These are phyloP conservation scores for Neofusicoccum laricinum DNA, from an alignment of 2,329 filamentous ascomycete genomes.

Conservation along the genomic window DNA sequence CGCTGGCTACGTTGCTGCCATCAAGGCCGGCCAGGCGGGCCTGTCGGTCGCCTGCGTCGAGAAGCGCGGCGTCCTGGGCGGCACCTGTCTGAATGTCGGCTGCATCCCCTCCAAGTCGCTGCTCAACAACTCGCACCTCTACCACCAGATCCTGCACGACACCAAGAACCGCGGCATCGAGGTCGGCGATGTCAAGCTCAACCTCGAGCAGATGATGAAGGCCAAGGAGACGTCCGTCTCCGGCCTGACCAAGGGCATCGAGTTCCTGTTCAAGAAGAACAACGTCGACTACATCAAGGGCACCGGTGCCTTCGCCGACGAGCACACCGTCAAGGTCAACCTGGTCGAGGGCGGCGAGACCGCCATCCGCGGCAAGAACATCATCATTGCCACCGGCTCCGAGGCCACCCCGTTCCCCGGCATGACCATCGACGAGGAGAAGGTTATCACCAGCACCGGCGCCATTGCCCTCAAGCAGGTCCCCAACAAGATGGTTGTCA, in stretches of 20 bases:
- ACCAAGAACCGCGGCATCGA: conserved; percentile 97
- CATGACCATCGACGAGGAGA: conserved; percentile 94
- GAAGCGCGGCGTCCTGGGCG: conserved; percentile 91
- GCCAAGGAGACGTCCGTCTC: conserved; percentile 90
- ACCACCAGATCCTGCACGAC: conserved; percentile 96
- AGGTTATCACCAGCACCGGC: conserved; percentile 93
- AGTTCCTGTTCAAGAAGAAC: conserved; percentile 99
- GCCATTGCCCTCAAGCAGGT: conserved; percentile 86
- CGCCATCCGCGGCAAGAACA: conserved; percentile 87
- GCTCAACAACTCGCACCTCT: conserved; percentile 98
- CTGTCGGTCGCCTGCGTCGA: conserved; percentile 98
- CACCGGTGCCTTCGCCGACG: conserved; percentile 78
- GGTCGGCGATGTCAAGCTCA: conserved; percentile 94
- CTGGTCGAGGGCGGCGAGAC: conserved; percentile 90
- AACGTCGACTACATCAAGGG: conserved; percentile 98
- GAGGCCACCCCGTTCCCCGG: conserved; percentile 97
- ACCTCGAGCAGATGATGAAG: conserved; percentile 95
- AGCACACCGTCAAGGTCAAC: conserved; percentile 88
- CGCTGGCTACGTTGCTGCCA: conserved; percentile 96
- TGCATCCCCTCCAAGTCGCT: conserved; percentile 99
- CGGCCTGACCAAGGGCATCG: conserved; percentile 92
- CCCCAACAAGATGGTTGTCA: conserved; percentile 94
- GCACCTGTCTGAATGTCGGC: conserved; percentile 97
- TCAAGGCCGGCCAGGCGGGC: conserved; percentile 97
- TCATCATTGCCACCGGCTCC: conserved; percentile 93